A percentile compares a stretch with the other conserved stretches of the same genome.
Evolutionary conservation across 208 protist genomes (phyloP).

Genomic region (Angomonas deanei): DNA sequence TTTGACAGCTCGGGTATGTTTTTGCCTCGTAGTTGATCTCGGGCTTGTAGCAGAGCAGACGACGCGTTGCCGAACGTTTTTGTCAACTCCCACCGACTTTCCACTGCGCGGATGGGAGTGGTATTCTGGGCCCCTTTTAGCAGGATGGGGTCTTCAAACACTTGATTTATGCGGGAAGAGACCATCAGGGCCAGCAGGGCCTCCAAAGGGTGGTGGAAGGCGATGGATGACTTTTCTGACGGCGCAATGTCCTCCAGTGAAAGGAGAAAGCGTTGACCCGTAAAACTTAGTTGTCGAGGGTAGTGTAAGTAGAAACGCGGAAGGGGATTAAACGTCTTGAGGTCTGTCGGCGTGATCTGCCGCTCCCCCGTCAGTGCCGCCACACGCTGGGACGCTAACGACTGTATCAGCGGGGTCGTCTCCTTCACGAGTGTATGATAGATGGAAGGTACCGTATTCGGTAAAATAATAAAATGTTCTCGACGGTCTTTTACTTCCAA

Average conservation of each 20-base stretch:
- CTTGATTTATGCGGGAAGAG: not conserved
- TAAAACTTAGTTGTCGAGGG: constrained; percentile 5
- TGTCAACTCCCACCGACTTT: too few species aligned
- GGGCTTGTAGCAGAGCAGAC: too few species aligned
- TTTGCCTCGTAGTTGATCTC: too few species aligned
- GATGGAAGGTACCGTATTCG: not conserved
- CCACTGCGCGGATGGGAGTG: not conserved
- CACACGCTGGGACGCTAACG: not conserved
- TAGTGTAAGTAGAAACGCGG: constrained; percentile 9
- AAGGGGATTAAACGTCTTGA: not conserved
- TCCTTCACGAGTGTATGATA: not conserved
- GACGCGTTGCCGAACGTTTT: too few species aligned
- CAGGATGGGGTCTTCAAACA: not conserved
- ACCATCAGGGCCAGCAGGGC: constrained; percentile 25
- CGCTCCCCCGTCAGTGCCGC: not conserved
- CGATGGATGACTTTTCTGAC: not conserved
- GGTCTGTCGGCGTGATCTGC: not conserved
- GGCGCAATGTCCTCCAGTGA: not conserved
- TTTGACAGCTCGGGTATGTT: not conserved
- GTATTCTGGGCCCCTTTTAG: not conserved
- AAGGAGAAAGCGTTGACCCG: not conserved
- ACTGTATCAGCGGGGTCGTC: not conserved
- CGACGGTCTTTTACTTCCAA: not conserved
- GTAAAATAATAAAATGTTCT: not conserved
- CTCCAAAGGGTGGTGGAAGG: constrained; percentile 37